Evolutionary conservation across 2,329 filamentous ascomycete species (phyloP).

Genomic region (Helotiales sp.): DNA sequence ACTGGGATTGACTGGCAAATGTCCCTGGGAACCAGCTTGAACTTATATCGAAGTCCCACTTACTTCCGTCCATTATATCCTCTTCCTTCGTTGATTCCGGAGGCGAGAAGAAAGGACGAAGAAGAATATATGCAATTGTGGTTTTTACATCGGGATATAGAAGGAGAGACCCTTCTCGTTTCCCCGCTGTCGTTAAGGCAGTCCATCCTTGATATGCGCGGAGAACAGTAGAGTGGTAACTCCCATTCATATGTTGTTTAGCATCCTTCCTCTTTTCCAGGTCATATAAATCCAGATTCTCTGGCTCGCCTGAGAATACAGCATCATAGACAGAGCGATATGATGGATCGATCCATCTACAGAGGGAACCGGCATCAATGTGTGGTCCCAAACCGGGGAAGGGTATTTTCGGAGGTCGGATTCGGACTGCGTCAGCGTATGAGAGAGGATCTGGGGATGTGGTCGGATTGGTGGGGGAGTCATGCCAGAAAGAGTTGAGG

Average conservation of each 20-base stretch:
- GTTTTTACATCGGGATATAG: slow-evolving; percentile 41
- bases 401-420: slow-evolving; percentile 38
- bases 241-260: slow-evolving; percentile 32
- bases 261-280: slow-evolving; percentile 38
- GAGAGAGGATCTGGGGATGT: slow-evolving; percentile 37
- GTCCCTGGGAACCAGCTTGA: slow-evolving; percentile 41
- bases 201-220: slow-evolving; percentile 45
- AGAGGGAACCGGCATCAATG: slow-evolving; percentile 45
- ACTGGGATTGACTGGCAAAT: slow-evolving; percentile 36
- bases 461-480: slow-evolving; percentile 29
- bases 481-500: slow-evolving; percentile 43
- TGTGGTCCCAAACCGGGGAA: slow-evolving; percentile 45
- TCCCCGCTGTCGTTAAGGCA: slow-evolving; percentile 38
- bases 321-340: slow-evolving; percentile 40
- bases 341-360: slow-evolving; percentile 42
- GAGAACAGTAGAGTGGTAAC: slow-evolving; percentile 38
- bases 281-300: slow-evolving; percentile 40
- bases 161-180: slow-evolving; percentile 40
- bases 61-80: slow-evolving; percentile 38
- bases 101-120: slow-evolving; percentile 43
- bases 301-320: slow-evolving; percentile 40
- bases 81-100: slow-evolving; percentile 28
- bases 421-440: slow-evolving; percentile 42
- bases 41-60: slow-evolving; percentile 39
- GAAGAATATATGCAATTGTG: slow-evolving; percentile 41